Conservation (phyloP, 2,329 filamentous ascomycete species). For the Fusarium pseudograminearum region DNA sequence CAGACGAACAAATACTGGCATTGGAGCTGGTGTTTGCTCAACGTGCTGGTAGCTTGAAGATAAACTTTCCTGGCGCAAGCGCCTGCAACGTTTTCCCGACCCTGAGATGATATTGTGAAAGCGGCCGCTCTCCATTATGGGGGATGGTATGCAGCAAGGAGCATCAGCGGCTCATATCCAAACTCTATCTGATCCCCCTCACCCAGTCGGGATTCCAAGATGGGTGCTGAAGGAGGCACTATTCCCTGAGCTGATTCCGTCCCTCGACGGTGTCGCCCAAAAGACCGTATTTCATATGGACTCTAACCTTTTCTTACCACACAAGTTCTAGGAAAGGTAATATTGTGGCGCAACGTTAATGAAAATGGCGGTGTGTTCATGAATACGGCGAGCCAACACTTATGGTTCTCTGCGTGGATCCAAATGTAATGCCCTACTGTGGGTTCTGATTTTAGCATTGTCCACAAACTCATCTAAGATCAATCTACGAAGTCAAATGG, state of each 20-base stretch:
- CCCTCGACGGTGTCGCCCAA: conserved; percentile 8
- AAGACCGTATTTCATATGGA: neutral
- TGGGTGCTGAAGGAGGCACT: conserved; percentile 12
- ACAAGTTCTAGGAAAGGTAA: conserved; percentile 15
- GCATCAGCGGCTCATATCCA: conserved; percentile 32
- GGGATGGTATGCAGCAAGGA: conserved; percentile 8
- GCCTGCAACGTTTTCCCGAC: conserved; percentile 35
- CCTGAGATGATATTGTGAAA: neutral
- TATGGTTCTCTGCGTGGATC: neutral
- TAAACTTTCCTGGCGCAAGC: conserved; percentile 29
- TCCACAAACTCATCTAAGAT: neutral
- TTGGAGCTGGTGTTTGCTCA: conserved; percentile 2
- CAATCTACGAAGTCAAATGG: neutral
- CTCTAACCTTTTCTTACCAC: neutral
- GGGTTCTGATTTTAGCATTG: conserved; percentile 1
- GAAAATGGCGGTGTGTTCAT: conserved; percentile 16
- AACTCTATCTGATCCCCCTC: conserved; percentile 24
- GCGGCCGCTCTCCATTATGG: conserved; percentile 11
- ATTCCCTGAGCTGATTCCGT: conserved; percentile 14
- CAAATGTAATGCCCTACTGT: neutral
- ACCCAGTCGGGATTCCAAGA: conserved; percentile 11
- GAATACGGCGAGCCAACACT: neutral
- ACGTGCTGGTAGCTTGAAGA: conserved; percentile 7
- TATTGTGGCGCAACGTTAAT: conserved; percentile 37
- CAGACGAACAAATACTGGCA: conserved; percentile 2